Evolutionary conservation across 768 basidiomycete genomes (phyloP), one percentile per base, ranked within the genome.

Genomic region (Termitomyces sp.): DNA sequence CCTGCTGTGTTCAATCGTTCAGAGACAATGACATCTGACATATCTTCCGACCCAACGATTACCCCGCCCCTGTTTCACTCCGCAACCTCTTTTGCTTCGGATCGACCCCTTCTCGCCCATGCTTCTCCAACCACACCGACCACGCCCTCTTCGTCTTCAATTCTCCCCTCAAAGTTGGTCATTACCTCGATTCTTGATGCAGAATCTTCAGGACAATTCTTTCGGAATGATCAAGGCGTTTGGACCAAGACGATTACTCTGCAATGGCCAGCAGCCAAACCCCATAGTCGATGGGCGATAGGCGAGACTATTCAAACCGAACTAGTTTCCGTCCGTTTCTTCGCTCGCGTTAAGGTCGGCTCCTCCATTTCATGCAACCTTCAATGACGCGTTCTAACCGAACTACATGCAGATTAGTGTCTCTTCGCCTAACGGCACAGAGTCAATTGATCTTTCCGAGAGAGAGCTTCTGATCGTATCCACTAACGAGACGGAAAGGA

Each of bases 301-400:
- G 91, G 91, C 11, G 89, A 91, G 74, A 86, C 87, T 28, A 80
- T 90, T 62, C 75, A 78, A 60, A 86, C 86, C 42, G 76, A 81
- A 50, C 68, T 86, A 62, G 83, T 80, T 14, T 78, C 80, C 52
- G 80, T 91, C 53, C 80, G 79, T 66, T 94, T 89, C 68, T 84
- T 85, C 68, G 73, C 86, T 62, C 81, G 83, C 45, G 75, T 86
- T 61, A 89, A 88, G 80, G 85, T 89, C 55, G 62, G 63, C 37
- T 47, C 57, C 56, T 62, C 53, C 46, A 47, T 55, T 52, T 64
- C 55, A 55, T 46, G 47, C 26, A 52, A 38, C 40, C 41, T 57
- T 54, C 49, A 35, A 55, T 58, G 53, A 58, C 53, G 54, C 44
- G 45, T 59, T 48, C 59, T 59, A 56, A 60, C 52, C 50, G 58